Evolutionary conservation across 352 stramenopile species (phyloP), one percentile per base, ranked within the genome.

Genomic region (Globisporangium polare): DNA sequence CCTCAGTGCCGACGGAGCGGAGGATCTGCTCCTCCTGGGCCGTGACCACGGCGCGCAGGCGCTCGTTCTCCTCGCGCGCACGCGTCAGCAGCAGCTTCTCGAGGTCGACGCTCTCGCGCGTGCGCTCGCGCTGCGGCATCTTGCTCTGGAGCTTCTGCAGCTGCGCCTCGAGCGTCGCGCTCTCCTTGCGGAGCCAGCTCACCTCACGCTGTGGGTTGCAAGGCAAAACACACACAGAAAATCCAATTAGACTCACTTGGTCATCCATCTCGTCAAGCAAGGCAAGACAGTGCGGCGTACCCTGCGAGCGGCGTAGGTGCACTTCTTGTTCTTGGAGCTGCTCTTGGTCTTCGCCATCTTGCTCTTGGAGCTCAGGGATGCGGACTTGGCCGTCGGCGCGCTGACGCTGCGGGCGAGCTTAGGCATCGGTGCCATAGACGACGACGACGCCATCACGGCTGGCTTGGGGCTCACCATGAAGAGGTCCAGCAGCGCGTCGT

Each of bases 241-340:
- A 52, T 51, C 53, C 39, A 58, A 31, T 49, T 35, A 65, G 55
- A 63, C 49, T 45, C 9, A 45, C 20, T n/a, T n/a, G n/a, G n/a
- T n/a, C 53, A 31, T 20, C 12, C 43, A 60, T 52, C 3, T 33
- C 49, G 6, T 22, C 18, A 42, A 33, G 3, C 1, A 29, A 3
- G 22, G n/a, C 50, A 24, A 43, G 20, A 24, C 5, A 17, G 24
- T 7, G 9, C 20, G 18, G 8, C 73, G 58, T 65, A 80, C 73
- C 49, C 75, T 74, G 60, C 77, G 72, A 55, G 77, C 71, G 3
- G 75, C 77, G 63, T 87, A 87, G 1, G 77, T 87, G 73, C 77
- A 87, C 54, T 87, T 87, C 47, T 83, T 83, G 46, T 60, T 72
- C 50, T 72, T 70, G 49, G 75, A 78, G 22, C 46, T 51, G 22